phyloP scores from a whole-genome alignment of 208 protist species.

The Trypanosoma boissoni region DNA sequence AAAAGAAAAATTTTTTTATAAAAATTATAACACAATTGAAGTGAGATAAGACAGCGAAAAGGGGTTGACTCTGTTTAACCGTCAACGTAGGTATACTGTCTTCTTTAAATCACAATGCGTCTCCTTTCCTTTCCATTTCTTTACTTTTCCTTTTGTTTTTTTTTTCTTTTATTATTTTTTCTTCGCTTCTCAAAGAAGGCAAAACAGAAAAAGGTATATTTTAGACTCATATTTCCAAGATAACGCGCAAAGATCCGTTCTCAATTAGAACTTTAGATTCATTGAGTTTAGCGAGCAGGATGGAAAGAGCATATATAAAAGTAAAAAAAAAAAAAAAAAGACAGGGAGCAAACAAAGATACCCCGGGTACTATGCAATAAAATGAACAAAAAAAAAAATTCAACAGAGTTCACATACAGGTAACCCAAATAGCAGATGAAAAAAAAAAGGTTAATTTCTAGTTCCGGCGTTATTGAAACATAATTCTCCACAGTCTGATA shows the following conservation, averaged over 20 bases:
- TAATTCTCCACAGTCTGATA: too few relatives aligned
- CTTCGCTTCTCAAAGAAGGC: slow-evolving; percentile 15
- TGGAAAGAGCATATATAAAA: background rate
- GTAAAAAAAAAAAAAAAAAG: slow-evolving; percentile 9
- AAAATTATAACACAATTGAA: too few relatives aligned
- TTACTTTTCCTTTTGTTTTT: slow-evolving; percentile 14
- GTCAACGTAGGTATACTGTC: too few relatives aligned
- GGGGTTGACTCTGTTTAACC: too few relatives aligned
- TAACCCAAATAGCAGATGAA: background rate
- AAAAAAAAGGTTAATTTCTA: background rate
- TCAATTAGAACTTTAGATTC: slow-evolving; percentile 13
- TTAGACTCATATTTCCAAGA: slow-evolving; percentile 23
- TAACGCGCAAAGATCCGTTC: slow-evolving; percentile 1
- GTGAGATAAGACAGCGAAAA: too few relatives aligned
- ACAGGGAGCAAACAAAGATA: slow-evolving; percentile 2
- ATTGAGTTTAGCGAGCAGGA: slow-evolving; percentile 5
- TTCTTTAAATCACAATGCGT: background rate
- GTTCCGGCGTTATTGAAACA: background rate
- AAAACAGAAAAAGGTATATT: slow-evolving; percentile 8
- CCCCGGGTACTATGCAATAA: background rate
- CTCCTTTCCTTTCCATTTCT: slow-evolving; percentile 8
- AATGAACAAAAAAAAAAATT: slow-evolving; percentile 9
- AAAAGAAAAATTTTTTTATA: too few relatives aligned
- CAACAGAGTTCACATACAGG: too few relatives aligned
- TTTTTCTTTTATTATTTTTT: slow-evolving; percentile 26